phyloP scores from a whole-genome alignment of 2,329 filamentous ascomycete genomes.

The Fusarium luffae region DNA sequence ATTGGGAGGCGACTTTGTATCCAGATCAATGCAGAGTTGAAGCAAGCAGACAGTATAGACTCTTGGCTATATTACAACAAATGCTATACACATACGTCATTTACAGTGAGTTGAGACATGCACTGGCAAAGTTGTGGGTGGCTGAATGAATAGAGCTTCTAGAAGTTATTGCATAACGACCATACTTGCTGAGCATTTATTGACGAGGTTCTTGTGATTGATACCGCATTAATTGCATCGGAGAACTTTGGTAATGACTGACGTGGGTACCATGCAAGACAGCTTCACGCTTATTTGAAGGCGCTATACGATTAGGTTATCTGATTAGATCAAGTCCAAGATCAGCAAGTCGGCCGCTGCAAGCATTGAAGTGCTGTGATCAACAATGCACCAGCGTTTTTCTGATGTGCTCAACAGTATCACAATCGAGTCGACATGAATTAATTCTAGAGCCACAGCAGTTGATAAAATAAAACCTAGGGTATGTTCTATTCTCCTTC shows the following conservation, averaged over 20 bases:
- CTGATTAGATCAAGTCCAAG: conserved; percentile 30
- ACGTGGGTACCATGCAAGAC: background rate
- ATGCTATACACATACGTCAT: conserved; percentile 3
- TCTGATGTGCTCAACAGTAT: background rate
- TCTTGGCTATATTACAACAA: background rate
- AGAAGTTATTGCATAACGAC: background rate
- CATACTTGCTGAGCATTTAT: background rate
- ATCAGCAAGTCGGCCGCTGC: background rate
- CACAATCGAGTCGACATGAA: background rate
- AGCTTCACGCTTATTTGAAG: background rate
- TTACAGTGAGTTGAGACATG: background rate
- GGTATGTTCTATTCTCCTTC: background rate
- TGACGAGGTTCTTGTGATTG: background rate
- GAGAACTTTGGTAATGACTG: background rate
- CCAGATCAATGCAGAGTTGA: background rate
- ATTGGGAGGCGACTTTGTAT: background rate
- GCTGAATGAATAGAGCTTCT: background rate
- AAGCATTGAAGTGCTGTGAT: background rate
- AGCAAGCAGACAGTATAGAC: background rate
- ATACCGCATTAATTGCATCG: background rate
- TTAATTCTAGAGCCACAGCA: background rate
- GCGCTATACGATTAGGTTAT: conserved; percentile 16
- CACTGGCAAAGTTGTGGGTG: background rate
- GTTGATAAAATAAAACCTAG: background rate
- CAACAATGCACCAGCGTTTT: background rate